These are phyloP conservation scores for Tuber borchii DNA, from an alignment of 495 filamentous ascomycete genomes.

Conservation along the genomic window DNA sequence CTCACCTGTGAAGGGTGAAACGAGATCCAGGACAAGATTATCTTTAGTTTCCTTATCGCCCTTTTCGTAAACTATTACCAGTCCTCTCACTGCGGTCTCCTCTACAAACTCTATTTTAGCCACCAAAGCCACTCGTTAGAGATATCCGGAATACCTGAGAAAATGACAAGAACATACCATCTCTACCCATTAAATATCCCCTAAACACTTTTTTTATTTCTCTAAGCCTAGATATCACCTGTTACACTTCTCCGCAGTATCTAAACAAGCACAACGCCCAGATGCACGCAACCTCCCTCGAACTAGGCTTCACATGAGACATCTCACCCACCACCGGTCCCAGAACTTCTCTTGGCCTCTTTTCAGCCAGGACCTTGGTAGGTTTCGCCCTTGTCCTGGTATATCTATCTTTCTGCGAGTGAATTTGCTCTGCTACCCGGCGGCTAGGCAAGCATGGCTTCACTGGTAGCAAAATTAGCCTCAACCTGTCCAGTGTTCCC, in stretches of 20 bases:
- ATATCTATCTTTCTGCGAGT: slow-evolving; percentile 56
- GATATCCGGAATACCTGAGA: background rate
- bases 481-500: slow-evolving; percentile 78
- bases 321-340: slow-evolving; percentile 22
- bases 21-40: slow-evolving; percentile 75
- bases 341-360: slow-evolving; percentile 21
- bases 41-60: slow-evolving; percentile 73
- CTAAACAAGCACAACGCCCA: slow-evolving; percentile 75
- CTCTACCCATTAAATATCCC: slow-evolving; percentile 74
- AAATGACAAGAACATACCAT: slow-evolving; percentile 43
- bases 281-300: slow-evolving; percentile 34
- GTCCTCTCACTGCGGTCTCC: slow-evolving; percentile 84
- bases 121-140: background rate
- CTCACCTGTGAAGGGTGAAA: slow-evolving; percentile 74
- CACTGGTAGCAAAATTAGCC: slow-evolving; percentile 79
- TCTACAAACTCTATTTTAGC: slow-evolving; percentile 64
- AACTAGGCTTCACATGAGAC: slow-evolving; percentile 27
- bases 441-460: slow-evolving; percentile 71
- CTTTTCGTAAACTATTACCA: slow-evolving; percentile 84
- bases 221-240: slow-evolving; percentile 64
- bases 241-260: slow-evolving; percentile 67
- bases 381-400: slow-evolving; percentile 43
- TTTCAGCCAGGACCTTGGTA: background rate
- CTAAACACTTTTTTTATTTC: slow-evolving; percentile 83
- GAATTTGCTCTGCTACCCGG: slow-evolving; percentile 68